A percentile compares a stretch with the other conserved stretches of the same genome.
Evolutionary conservation across 2,329 filamentous ascomycete species (phyloP).

Genomic region (Pseudogymnoascus sp.): DNA sequence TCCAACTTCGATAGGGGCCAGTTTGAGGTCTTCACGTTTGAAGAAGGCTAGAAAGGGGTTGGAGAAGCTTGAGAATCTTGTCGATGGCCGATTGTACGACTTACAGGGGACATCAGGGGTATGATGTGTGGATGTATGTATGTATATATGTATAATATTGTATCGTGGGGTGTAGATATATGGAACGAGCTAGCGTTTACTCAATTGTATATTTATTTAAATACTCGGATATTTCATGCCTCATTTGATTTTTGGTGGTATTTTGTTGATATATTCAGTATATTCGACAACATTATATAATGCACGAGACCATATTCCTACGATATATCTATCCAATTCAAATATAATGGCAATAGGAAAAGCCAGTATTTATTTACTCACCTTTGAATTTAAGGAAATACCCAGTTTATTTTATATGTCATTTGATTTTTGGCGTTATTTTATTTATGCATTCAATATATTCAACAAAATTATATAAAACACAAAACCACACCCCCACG

Average conservation of each 20-base stretch:
- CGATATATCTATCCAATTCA: background rate
- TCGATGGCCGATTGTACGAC: background rate
- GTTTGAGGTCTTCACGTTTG: background rate
- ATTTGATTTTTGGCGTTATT: background rate
- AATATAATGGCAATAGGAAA: background rate
- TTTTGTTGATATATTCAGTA: background rate
- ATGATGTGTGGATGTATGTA: background rate
- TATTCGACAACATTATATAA: background rate
- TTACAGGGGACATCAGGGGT: background rate
- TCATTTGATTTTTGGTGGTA: background rate
- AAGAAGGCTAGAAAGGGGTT: background rate
- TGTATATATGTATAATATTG: conserved; percentile 1
- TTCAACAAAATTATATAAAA: background rate
- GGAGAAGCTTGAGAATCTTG: background rate
- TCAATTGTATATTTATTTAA: background rate
- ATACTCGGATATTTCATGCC: background rate
- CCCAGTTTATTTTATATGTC: background rate
- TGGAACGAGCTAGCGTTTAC: background rate
- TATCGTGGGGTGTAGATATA: background rate
- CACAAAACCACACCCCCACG: background rate
- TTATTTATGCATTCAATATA: background rate
- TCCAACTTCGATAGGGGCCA: background rate
- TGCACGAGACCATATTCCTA: background rate
- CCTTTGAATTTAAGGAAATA: too few relatives aligned
- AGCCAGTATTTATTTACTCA: background rate